A percentile compares a stretch with the other conserved stretches of the same genome.
Evolutionary conservation across 805 yeast genomes (phyloP).

Genomic region (Cyberlindnera amylophila): DNA sequence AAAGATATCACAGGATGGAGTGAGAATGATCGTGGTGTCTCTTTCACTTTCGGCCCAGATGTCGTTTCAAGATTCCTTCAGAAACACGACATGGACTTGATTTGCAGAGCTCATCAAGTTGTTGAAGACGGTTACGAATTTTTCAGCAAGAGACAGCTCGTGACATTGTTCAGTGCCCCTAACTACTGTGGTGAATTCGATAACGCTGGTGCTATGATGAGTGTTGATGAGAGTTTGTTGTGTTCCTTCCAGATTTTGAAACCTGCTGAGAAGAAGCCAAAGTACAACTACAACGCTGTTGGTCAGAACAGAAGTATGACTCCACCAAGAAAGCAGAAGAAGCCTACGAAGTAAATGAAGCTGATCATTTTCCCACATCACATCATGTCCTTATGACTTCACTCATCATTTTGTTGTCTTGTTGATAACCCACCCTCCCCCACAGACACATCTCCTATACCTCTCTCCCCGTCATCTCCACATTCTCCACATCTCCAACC

Average conservation of each 20-base stretch:
- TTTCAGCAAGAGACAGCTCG: slow-evolving; percentile 92
- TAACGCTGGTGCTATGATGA: slow-evolving; percentile 99
- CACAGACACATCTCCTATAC: neutral
- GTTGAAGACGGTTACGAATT: slow-evolving; percentile 99
- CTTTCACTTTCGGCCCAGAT: slow-evolving; percentile 99
- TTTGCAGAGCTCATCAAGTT: slow-evolving; percentile 98
- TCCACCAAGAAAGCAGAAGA: slow-evolving; percentile 57
- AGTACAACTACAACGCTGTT: slow-evolving; percentile 42
- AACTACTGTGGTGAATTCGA: slow-evolving; percentile 99
- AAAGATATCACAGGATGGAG: slow-evolving; percentile 98
- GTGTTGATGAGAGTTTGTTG: slow-evolving; percentile 91
- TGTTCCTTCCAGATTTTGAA: slow-evolving; percentile 96
- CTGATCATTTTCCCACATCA: neutral
- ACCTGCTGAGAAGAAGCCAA: slow-evolving; percentile 95
- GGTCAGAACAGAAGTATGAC: slow-evolving; percentile 50
- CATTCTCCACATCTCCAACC: neutral
- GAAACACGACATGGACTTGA: slow-evolving; percentile 96
- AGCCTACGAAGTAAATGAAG: slow-evolving; percentile 39
- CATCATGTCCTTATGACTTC: neutral
- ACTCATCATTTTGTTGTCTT: neutral
- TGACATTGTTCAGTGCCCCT: slow-evolving; percentile 94
- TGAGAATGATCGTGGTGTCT: slow-evolving; percentile 98
- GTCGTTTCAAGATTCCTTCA: slow-evolving; percentile 94
- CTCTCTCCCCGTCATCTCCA: neutral
- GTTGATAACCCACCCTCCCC: neutral